Evolutionary conservation across 768 basidiomycete genomes (phyloP), one percentile per base, ranked within the genome.

Genomic region (Clathrus columnatus): DNA sequence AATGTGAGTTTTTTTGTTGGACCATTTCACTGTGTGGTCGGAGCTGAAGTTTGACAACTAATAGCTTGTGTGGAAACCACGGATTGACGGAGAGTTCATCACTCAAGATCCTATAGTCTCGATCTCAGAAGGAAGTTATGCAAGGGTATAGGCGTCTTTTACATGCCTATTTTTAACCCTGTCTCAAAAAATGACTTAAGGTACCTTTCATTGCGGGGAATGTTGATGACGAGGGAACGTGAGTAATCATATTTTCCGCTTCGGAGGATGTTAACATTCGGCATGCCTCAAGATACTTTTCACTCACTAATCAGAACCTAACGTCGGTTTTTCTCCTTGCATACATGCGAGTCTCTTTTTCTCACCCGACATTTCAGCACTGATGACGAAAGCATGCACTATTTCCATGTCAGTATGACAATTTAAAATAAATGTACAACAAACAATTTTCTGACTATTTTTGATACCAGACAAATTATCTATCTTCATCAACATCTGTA

Each of bases 211-310:
- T 60, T 1, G 1, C 45, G 72, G 78, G 78, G n/a, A 73, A 79
- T 57, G 73, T 71, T 56, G 79, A 83, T 49, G 83, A 84, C 51
- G 83, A 84, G 62, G 83, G 81, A 7, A 80, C 81, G 6, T 51
- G 57, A 58, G 58, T 57, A n/a, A n/a, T n/a, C n/a, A n/a, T 44
- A 17, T 5, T 7, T 18, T 20, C 26, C 29, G 5, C 17, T 10
- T 56, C 2, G n/a, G 28, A 11, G n/a, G 4, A 8, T 3, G n/a
- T n/a, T 36, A n/a, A 36, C 36, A 36, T 11, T 36, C n/a, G n/a
- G n/a, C n/a, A n/a, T n/a, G n/a, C n/a, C 7, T 14, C 17, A 27
- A 57, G 51, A 0, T 47, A 69, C 1, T 72, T 71, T 61, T 58
- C 68, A 0, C 24, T 70, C 4, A 49, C 61, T 1, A 61, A 45